Conservation (phyloP, 306 rosid species). For the Citrullus mucosospermus region DNA sequence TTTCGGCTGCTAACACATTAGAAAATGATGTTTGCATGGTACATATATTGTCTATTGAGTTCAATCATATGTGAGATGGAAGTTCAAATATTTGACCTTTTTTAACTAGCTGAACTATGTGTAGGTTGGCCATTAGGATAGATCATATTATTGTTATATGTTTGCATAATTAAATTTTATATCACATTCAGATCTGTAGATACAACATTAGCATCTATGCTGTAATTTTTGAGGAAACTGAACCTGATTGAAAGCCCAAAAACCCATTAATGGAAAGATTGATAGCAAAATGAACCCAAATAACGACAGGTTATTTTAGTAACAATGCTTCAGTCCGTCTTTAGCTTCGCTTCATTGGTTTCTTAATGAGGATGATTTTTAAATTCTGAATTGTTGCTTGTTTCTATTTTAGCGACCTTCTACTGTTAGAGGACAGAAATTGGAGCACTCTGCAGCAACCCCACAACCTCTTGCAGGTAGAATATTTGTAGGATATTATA, state of each 20-base stretch:
- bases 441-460: slow-evolving; percentile 27
- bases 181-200: not conserved
- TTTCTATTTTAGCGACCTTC: slow-evolving; percentile 38
- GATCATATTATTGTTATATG: not conserved
- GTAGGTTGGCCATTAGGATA: no score
- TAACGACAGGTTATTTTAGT: not conserved
- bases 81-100: no score
- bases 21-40: not conserved
- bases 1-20: not conserved
- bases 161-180: not conserved
- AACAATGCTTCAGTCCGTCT: not conserved
- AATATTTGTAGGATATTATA: slow-evolving; percentile 12
- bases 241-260: not conserved
- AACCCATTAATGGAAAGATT: not conserved
- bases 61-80: no score
- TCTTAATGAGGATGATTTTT: not conserved
- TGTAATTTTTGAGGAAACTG: slow-evolving; percentile 1
- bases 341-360: not conserved
- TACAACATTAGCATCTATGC: not conserved
- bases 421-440: slow-evolving; percentile 43
- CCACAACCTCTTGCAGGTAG: slow-evolving; percentile 41
- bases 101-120: no score
- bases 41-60: no score
- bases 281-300: not conserved
- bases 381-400: slow-evolving; percentile 13